Percentiles rank a stretch among this genome's conserved stretches.
Evolutionary conservation across 495 filamentous ascomycete species (phyloP).

Genomic region (Lentithecium fluviatile): DNA sequence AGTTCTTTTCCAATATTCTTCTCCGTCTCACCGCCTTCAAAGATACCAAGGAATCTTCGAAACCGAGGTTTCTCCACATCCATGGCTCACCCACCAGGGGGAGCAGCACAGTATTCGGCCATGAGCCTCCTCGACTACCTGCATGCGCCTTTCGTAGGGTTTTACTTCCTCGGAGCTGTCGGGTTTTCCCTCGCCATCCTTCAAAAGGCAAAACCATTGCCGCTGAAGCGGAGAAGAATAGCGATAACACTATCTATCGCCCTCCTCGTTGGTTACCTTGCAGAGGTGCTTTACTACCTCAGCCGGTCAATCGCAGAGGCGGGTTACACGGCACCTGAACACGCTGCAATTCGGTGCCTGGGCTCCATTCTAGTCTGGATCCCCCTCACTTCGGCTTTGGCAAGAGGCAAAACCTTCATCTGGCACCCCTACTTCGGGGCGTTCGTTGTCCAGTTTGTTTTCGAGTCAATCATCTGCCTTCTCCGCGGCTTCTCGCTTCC

Average conservation of each 20-base stretch:
- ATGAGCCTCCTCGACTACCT: constrained; percentile 19
- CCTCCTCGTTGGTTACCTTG: constrained; percentile 5
- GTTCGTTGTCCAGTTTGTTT: constrained; percentile 16
- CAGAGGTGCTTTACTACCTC: constrained; percentile 22
- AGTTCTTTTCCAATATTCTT: no score
- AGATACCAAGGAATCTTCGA: background rate
- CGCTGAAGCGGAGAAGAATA: constrained; percentile 7
- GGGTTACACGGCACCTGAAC: constrained; percentile 9
- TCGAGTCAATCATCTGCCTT: constrained; percentile 16
- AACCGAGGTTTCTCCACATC: background rate
- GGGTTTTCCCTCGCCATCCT: constrained; percentile 14
- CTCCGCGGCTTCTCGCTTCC: background rate
- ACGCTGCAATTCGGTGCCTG: constrained; percentile 22
- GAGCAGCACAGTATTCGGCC: background rate
- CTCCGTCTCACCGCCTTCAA: no score
- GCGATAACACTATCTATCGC: background rate
- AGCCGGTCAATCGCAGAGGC: constrained; percentile 10
- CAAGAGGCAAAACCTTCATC: background rate
- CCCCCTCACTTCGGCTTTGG: constrained; percentile 3
- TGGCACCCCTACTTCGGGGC: constrained; percentile 28
- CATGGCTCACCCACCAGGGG: background rate
- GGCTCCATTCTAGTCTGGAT: constrained; percentile 20
- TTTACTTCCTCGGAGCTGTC: constrained; percentile 11
- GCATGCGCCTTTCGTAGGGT: constrained; percentile 21
- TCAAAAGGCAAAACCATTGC: constrained; percentile 17